phyloP scores from a whole-genome alignment of 345 rosid genomes.

The Clausena lansium region DNA sequence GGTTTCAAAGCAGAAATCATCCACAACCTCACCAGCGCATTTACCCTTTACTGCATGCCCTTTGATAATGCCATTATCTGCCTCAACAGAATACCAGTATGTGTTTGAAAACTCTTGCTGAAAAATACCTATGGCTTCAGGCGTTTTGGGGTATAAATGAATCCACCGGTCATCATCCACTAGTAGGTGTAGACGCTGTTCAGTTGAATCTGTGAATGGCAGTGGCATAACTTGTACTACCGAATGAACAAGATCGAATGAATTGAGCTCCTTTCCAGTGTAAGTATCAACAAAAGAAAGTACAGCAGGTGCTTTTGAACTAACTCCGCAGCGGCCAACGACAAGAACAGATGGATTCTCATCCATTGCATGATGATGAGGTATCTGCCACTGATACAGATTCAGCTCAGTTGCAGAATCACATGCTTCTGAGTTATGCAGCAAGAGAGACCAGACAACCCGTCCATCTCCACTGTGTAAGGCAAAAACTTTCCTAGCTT shows the following conservation, averaged over 20 bases:
- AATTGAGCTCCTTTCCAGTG: conserved; percentile 71
- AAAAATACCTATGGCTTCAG: conserved; percentile 69
- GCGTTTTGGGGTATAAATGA: conserved; percentile 81
- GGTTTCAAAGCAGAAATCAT: conserved; percentile 78
- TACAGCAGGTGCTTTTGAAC: conserved; percentile 59
- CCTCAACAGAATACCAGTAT: conserved; percentile 89
- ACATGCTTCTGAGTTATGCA: conserved; percentile 62
- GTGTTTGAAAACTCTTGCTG: conserved; percentile 65
- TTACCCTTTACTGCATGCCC: conserved; percentile 73
- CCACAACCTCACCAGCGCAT: conserved; percentile 50
- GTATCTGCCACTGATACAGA: conserved; percentile 89
- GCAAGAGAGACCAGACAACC: conserved; percentile 83
- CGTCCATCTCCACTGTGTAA: conserved; percentile 97
- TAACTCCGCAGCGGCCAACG: conserved; percentile 66
- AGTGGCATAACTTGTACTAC: conserved; percentile 80
- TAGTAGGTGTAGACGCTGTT: conserved; percentile 85
- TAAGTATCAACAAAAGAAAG: conserved; percentile 86
- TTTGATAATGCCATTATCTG: conserved; percentile 61
- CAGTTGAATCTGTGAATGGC: conserved; percentile 80
- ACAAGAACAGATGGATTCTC: conserved; percentile 88
- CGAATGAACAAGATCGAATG: conserved; percentile 60
- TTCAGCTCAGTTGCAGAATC: conserved; percentile 54
- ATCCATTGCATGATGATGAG: conserved; percentile 98
- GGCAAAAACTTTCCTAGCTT: conserved; percentile 82
- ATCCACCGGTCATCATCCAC: conserved; percentile 58